phyloP scores from a whole-genome alignment of 257 asterid genomes.

The Rubia yunnanensis region DNA sequence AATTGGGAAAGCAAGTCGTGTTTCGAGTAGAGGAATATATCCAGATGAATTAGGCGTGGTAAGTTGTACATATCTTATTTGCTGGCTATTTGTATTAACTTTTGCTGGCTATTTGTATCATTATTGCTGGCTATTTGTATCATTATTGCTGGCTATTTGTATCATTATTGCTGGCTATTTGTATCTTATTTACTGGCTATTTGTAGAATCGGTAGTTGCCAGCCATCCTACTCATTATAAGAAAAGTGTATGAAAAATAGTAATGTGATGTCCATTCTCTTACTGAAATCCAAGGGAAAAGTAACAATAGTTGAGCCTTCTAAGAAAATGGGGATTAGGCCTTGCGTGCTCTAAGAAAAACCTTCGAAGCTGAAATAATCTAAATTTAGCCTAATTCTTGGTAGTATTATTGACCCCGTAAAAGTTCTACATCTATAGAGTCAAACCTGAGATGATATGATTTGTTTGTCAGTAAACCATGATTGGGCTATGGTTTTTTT shows the following conservation, averaged over 20 bases:
- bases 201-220: no score
- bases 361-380: not conserved
- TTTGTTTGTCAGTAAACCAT: not conserved
- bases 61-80: slow-evolving; percentile 12
- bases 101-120: not conserved
- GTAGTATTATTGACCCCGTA: no score
- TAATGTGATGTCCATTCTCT: no score
- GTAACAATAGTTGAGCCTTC: not conserved
- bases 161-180: not conserved
- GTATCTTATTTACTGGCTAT: no score
- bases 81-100: not conserved
- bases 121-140: not conserved
- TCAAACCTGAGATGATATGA: no score
- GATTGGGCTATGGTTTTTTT: not conserved
- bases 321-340: not conserved
- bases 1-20: slow-evolving; percentile 63
- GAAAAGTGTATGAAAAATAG: not conserved
- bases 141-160: not conserved
- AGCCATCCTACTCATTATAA: not conserved
- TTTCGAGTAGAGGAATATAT: slow-evolving; percentile 59
- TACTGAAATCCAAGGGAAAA: not conserved
- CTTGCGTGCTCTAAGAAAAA: not conserved
- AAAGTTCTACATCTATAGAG: no score
- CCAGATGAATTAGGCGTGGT: slow-evolving; percentile 96
- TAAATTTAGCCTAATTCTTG: no score